Evolutionary conservation across 257 asterid species (phyloP).

Genomic region (Solanum sitiens): DNA sequence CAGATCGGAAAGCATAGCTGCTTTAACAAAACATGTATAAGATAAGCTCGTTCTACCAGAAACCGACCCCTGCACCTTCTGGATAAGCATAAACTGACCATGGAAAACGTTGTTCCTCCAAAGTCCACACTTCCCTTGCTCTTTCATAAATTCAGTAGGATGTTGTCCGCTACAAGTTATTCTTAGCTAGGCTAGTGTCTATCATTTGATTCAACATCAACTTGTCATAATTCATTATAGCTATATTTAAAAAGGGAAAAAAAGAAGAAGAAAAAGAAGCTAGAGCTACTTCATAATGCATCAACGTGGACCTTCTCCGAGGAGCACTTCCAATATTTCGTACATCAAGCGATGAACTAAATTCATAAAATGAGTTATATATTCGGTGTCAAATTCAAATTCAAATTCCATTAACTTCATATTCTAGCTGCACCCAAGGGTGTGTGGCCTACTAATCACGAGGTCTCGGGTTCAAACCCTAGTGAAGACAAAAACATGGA

Average conservation of each 20-base stretch:
- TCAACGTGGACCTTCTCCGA: background rate
- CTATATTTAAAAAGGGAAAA: background rate
- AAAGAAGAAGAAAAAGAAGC: background rate
- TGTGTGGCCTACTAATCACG: background rate
- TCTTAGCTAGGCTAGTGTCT: background rate
- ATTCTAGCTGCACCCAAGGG: background rate
- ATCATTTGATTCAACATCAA: background rate
- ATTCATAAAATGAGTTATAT: background rate
- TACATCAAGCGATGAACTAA: background rate
- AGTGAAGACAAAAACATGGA: background rate
- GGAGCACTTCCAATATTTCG: background rate
- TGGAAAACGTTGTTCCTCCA: background rate
- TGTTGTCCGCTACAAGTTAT: background rate
- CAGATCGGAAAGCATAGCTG: background rate
- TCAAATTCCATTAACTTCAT: background rate
- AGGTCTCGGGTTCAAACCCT: background rate
- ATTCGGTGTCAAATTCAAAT: background rate
- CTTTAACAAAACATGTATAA: background rate
- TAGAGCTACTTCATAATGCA: background rate
- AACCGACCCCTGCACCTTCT: background rate
- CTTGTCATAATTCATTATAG: background rate
- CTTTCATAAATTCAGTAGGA: background rate
- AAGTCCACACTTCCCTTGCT: background rate
- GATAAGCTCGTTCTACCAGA: background rate
- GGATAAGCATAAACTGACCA: background rate